Percentiles rank a stretch among this genome's conserved stretches.
phyloP scores from a whole-genome alignment of 2,329 filamentous ascomycete genomes.

The Apiospora malaysiana region DNA sequence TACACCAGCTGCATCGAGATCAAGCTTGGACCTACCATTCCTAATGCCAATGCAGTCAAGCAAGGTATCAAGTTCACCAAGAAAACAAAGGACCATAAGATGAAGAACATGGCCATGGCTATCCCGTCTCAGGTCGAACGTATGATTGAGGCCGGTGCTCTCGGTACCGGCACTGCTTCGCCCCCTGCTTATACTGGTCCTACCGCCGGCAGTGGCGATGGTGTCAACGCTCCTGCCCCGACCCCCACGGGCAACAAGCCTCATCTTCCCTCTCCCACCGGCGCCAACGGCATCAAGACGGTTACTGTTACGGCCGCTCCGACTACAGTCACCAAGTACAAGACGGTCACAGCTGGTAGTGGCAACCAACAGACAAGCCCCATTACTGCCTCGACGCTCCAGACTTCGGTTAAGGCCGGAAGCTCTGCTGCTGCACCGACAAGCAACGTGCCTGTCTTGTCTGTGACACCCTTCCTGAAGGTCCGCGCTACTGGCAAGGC shows the following conservation, averaged over 20 bases:
- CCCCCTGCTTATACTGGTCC: constrained; percentile 29
- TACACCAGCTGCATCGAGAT: constrained; percentile 60
- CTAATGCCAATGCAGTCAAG: constrained; percentile 43
- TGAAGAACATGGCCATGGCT: constrained; percentile 41
- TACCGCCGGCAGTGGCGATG: constrained; percentile 29
- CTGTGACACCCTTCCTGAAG: constrained; percentile 36
- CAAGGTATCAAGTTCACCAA: constrained; percentile 43
- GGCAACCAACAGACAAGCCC: constrained; percentile 23
- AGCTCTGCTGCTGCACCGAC: constrained; percentile 21
- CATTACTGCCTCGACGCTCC: constrained; percentile 23
- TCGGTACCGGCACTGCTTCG: constrained; percentile 36
- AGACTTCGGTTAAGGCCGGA: constrained; percentile 21
- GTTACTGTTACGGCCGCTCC: constrained; percentile 49
- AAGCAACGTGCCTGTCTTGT: constrained; percentile 17
- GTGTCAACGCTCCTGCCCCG: background rate
- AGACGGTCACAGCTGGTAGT: constrained; percentile 42
- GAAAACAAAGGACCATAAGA: background rate
- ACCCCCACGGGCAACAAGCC: background rate
- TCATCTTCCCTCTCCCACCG: background rate
- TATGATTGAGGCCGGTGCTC: constrained; percentile 43
- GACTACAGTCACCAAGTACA: constrained; percentile 45
- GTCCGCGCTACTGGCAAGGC: constrained; percentile 35
- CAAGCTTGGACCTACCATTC: constrained; percentile 36
- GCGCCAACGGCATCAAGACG: constrained; percentile 41
- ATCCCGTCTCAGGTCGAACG: constrained; percentile 53